Base-by-base conservation (phyloP, 2,329 filamentous ascomycete genomes). In the Phialophora verrucosa region DNA sequence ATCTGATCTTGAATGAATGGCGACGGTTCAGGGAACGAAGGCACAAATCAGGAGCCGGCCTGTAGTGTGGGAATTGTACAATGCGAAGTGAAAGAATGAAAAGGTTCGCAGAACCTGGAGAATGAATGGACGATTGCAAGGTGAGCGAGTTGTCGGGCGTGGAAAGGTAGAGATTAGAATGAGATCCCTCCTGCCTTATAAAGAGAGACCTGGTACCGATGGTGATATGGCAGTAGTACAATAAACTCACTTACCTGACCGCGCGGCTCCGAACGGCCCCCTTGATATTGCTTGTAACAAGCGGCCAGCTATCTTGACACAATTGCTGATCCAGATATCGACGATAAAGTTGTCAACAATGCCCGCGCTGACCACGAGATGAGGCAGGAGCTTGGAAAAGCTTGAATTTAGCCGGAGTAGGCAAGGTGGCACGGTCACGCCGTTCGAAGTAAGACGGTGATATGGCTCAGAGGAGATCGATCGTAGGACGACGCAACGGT, bases 1-100 rank as follows among this genome's bases (percentile, higher is more conserved):
- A 32, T 55, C 29, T 29, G 53, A 31, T 20, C 25, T 55, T 32
- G n/a, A 55, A 55, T 7, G 53, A 53, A n/a, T 32, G 29, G n/a
- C 25, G 27, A 56, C 17, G 55, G 56, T 64, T 64, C 56, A 10
- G 20, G 59, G 62, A 64, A 49, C 49, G 23, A 54, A 11, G 12
- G 56, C 44, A 44, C 38, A 56, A 59, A 59, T 53, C 57, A 38
- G 53, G 53, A 32, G 17, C 53, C 53, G 3, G 53, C 53, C 53
- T 59, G 44, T 47, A 25, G 54, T 56, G 27, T 56, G 23, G 14
- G 10, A 58, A 47, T 23, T 58, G 38, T 27, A 47, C 23, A 58
- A 11, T 44, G 27, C 31, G 42, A 31, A 58, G 14, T 49, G 62
- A 51, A 64, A 49, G 14, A 42, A 64, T 17, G 55, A 58, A 38